Base-by-base conservation (phyloP, 805 yeast genomes). In the Aciculoconidium aculeatum region DNA sequence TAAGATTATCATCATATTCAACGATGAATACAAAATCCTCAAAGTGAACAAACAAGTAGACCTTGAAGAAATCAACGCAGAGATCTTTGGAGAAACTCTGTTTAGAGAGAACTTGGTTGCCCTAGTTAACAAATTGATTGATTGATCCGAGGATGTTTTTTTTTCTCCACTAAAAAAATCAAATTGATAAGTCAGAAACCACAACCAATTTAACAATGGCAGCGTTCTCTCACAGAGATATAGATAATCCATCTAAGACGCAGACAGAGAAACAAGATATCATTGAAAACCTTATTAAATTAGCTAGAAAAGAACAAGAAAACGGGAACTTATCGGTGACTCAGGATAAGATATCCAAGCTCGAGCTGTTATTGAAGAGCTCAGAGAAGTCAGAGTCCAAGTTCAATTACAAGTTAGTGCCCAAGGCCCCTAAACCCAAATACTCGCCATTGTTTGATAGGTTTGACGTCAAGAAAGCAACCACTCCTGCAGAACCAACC, bases 321-420 rank as follows among this genome's bases (percentile, higher is more conserved):
- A 51, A 39, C 25, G 70, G 70, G 7, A 63, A 63, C 35, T 47
- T 36, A 13, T 46, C 65, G 11, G 51, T 63, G 7, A 58, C 67
- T 4, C 42, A 49, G 23, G 67, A 61, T 10, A 61, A 62, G 31
- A 42, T 63, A 31, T 40, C 49, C 30, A 51, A 55, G 12, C 40
- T 63, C 21, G 41, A 55, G 21, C 40, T 42, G 20, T 55, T 47
- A 35, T 54, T 55, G 16, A 38, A 27, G 23, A 23, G n/a, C 19
- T 12, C 22, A 27, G 23, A 10, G 17, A 23, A 20, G 20, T 17
- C 30, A 21, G 31, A 25, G n/a, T n/a, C n/a, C 11, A 33, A 24
- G 24, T 22, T 23, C 27, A 27, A 21, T 23, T 28, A 32, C 22
- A 33, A 22, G 17, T 29, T 21, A 11, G 32, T 42, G 6, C 54